A percentile compares a stretch with the other conserved stretches of the same genome.
These are phyloP conservation scores for Trichosanthes truncata DNA, from an alignment of 306 rosid species.

Conservation along the genomic window DNA sequence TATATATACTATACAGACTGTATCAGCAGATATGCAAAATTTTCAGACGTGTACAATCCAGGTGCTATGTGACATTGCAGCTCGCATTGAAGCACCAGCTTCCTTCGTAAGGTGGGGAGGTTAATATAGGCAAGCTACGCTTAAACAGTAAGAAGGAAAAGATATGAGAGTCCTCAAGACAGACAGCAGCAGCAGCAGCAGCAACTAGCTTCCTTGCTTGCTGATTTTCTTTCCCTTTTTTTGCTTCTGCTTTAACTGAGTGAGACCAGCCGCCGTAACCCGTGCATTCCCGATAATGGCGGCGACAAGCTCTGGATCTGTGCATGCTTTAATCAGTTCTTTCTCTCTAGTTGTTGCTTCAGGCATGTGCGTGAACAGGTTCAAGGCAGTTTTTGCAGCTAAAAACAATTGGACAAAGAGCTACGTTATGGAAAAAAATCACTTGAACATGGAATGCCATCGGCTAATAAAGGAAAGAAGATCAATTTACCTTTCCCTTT, in stretches of 20 bases:
- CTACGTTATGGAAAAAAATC: not conserved
- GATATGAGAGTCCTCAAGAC: no score
- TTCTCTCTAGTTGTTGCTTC: slow-evolving; percentile 79
- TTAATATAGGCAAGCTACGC: not conserved
- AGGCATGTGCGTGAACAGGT: slow-evolving; percentile 84
- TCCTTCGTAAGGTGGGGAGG: not conserved
- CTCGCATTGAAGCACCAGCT: not conserved
- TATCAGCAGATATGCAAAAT: not conserved
- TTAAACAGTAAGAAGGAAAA: no score
- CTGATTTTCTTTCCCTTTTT: slow-evolving; percentile 76
- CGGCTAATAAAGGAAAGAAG: not conserved
- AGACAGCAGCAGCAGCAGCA: not conserved
- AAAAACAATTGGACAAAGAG: not conserved
- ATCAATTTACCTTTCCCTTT: slow-evolving; percentile 72
- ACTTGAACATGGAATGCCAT: not conserved
- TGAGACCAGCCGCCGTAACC: slow-evolving; percentile 79
- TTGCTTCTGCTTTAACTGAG: slow-evolving; percentile 87
- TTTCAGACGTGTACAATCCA: not conserved
- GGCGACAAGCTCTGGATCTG: slow-evolving; percentile 83
- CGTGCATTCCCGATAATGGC: slow-evolving; percentile 79
- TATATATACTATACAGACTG: not conserved
- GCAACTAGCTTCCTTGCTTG: slow-evolving; percentile 22
- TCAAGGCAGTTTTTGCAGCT: slow-evolving; percentile 95
- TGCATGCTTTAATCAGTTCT: slow-evolving; percentile 94
- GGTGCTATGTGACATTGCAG: not conserved